Conservation (phyloP, 2,329 filamentous ascomycete species). For the Cryphonectria carpinicola region DNA sequence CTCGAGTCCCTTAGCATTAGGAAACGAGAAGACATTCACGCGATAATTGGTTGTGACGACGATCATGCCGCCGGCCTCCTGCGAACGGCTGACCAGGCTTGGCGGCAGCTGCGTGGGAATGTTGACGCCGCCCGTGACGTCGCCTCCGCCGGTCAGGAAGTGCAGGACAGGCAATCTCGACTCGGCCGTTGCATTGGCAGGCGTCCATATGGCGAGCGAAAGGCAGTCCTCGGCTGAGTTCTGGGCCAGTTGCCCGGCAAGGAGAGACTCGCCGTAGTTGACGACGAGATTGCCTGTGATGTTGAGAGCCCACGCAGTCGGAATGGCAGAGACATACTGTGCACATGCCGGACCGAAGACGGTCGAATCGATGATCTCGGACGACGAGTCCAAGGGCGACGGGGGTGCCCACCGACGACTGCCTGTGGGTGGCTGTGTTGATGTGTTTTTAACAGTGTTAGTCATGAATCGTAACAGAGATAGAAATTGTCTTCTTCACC, state of each 20-base stretch:
- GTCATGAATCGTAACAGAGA: not conserved
- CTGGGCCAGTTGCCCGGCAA: constrained; percentile 8
- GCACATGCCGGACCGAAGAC: constrained; percentile 11
- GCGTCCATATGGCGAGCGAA: constrained; percentile 49
- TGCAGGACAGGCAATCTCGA: constrained; percentile 30
- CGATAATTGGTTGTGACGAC: constrained; percentile 43
- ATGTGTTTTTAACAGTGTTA: not conserved
- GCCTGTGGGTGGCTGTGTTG: constrained; percentile 15
- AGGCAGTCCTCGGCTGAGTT: constrained; percentile 43
- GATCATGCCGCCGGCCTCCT: constrained; percentile 39
- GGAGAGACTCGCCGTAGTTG: constrained; percentile 16
- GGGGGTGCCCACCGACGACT: constrained; percentile 22
- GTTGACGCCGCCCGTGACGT: constrained; percentile 38
- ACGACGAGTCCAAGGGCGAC: constrained; percentile 13
- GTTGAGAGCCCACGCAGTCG: constrained; percentile 13
- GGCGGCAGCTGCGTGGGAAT: constrained; percentile 46
- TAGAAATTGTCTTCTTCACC: not conserved
- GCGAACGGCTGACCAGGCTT: constrained; percentile 44
- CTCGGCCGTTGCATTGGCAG: constrained; percentile 41
- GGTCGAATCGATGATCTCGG: constrained; percentile 12
- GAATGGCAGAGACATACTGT: constrained; percentile 17
- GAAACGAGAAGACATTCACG: constrained; percentile 35
- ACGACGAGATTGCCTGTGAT: constrained; percentile 17
- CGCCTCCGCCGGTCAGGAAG: constrained; percentile 24
- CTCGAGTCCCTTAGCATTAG: constrained; percentile 34